Percentiles rank a stretch among this genome's conserved stretches.
These are phyloP conservation scores for Skeletonema potamos DNA, from an alignment of 108 stramenopile species.

Conservation along the genomic window DNA sequence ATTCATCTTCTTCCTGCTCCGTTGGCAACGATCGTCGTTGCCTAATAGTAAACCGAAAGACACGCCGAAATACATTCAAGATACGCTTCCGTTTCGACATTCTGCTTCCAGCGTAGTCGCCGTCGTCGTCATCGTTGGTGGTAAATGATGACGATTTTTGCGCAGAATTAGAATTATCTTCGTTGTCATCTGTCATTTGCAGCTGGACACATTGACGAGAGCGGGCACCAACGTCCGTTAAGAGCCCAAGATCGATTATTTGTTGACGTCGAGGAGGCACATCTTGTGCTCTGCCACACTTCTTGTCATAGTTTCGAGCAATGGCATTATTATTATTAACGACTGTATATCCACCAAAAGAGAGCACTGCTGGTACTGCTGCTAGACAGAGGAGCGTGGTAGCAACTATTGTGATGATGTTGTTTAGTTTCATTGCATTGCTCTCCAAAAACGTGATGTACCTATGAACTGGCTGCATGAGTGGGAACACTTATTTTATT, in stretches of 20 bases:
- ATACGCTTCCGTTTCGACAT: background rate
- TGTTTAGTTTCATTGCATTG: too few relatives aligned
- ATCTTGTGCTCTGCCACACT: background rate
- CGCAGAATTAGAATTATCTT: too few relatives aligned
- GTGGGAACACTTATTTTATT: too few relatives aligned
- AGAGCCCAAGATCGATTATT: too few relatives aligned
- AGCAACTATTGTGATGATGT: background rate
- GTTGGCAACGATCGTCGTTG: background rate
- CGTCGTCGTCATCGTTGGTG: background rate
- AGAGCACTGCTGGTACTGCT: background rate
- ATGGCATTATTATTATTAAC: too few relatives aligned
- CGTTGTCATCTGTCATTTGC: background rate
- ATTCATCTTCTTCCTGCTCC: background rate
- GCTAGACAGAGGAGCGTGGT: background rate
- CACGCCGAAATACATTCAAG: background rate
- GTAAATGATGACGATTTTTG: too few relatives aligned
- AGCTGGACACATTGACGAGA: background rate
- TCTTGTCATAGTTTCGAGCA: background rate
- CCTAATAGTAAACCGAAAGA: too few relatives aligned
- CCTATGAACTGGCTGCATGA: too few relatives aligned
- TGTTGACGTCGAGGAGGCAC: background rate
- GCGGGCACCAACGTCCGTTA: too few relatives aligned
- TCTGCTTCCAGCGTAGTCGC: background rate
- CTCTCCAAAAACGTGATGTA: too few relatives aligned
- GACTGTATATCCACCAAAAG: background rate